These are phyloP conservation scores for Trapa bicornis DNA, from an alignment of 345 rosid genomes.

Conservation along the genomic window DNA sequence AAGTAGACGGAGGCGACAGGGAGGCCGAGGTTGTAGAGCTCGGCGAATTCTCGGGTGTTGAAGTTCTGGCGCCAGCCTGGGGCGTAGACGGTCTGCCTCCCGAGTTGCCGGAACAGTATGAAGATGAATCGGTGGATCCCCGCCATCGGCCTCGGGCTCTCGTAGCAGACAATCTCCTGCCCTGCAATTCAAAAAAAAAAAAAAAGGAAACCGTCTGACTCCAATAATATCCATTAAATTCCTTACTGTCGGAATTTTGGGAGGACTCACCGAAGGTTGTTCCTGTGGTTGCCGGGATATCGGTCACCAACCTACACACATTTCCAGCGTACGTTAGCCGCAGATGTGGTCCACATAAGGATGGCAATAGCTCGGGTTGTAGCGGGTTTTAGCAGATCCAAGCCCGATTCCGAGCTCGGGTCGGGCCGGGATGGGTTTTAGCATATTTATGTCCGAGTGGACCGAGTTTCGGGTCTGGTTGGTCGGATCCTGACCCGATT, in stretches of 20 bases:
- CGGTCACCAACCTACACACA: slow-evolving; percentile 49
- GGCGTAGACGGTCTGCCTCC: slow-evolving; percentile 73
- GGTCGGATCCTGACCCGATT: no score
- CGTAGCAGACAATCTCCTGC: slow-evolving; percentile 61
- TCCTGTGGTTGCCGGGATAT: slow-evolving; percentile 64
- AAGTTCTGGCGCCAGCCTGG: slow-evolving; percentile 93
- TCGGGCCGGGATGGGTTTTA: no score
- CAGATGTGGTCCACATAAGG: not conserved
- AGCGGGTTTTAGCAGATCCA: no score
- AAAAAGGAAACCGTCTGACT: no score
- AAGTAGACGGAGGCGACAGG: slow-evolving; percentile 74
- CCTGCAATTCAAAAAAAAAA: slow-evolving; percentile 21
- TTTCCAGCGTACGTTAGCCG: no score
- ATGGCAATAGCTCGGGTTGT: no score
- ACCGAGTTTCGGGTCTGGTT: no score
- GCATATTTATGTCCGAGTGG: no score
- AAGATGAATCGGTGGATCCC: slow-evolving; percentile 72
- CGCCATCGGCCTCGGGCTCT: slow-evolving; percentile 54
- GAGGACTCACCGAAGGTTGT: slow-evolving; percentile 33
- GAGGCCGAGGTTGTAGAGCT: slow-evolving; percentile 67
- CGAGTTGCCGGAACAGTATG: slow-evolving; percentile 59
- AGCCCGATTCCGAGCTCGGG: no score
- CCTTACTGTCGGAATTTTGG: no score
- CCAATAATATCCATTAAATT: no score
- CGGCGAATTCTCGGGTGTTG: slow-evolving; percentile 72